A percentile compares a stretch with the other conserved stretches of the same genome.
Evolutionary conservation across 106 monocot genomes (phyloP).

Genomic region (Phalaenopsis equestris): DNA sequence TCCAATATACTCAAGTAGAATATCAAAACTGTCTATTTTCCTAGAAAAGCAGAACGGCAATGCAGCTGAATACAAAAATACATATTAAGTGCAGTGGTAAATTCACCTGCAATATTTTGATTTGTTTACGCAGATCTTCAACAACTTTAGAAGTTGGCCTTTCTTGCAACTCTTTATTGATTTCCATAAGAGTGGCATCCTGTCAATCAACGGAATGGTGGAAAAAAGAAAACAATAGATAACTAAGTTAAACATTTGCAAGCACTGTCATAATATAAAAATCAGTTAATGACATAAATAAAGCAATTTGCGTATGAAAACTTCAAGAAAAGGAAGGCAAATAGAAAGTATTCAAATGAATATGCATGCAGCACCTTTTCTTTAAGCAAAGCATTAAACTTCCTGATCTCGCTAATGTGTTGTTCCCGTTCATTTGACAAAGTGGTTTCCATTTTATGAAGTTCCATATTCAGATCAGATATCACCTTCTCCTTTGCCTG

Average conservation of each 20-base stretch:
- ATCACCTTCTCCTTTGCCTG: slow-evolving; percentile 95
- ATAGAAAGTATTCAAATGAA: background rate
- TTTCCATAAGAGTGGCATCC: slow-evolving; percentile 57
- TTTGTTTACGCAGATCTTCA: slow-evolving; percentile 90
- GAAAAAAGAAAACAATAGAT: background rate
- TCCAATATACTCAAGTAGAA: background rate
- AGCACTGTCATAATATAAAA: background rate
- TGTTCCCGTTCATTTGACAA: slow-evolving; percentile 76
- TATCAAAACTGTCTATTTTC: background rate
- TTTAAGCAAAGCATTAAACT: slow-evolving; percentile 61
- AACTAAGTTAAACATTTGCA: background rate
- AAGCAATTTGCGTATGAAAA: background rate
- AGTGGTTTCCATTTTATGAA: slow-evolving; percentile 72
- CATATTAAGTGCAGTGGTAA: background rate
- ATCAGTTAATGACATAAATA: background rate
- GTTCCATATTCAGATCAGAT: slow-evolving; percentile 84
- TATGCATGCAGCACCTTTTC: slow-evolving; percentile 59
- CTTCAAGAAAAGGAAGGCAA: background rate
- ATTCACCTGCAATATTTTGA: slow-evolving; percentile 91
- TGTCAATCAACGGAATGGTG: slow-evolving; percentile 17
- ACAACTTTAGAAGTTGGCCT: slow-evolving; percentile 81
- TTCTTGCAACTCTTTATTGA: slow-evolving; percentile 85
- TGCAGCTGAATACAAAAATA: background rate
- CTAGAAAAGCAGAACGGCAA: background rate
- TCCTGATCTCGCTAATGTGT: slow-evolving; percentile 76